A percentile compares a stretch with the other conserved stretches of the same genome.
Conservation (phyloP, 306 rosid genomes). For the Astragalus glycyphyllos region DNA sequence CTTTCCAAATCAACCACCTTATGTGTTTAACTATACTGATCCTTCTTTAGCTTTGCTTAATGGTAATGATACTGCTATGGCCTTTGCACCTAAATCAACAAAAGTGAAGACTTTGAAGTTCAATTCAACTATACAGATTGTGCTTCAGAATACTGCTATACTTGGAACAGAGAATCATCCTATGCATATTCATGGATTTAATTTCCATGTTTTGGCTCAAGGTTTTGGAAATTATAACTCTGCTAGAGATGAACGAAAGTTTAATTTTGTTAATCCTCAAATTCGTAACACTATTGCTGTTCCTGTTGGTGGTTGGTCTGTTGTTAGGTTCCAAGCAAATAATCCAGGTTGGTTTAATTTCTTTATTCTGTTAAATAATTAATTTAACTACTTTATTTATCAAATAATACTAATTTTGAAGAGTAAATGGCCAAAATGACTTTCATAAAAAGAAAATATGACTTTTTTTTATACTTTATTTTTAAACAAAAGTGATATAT, state of each 20-base stretch:
- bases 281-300: slow-evolving; percentile 67
- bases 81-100: slow-evolving; percentile 58
- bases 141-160: slow-evolving; percentile 59
- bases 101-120: slow-evolving; percentile 63
- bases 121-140: slow-evolving; percentile 62
- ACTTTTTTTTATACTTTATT: too few species aligned
- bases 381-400: too few species aligned
- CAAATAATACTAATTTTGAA: too few species aligned
- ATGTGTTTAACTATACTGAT: slow-evolving; percentile 51
- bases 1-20: slow-evolving; percentile 56
- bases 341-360: slow-evolving; percentile 47
- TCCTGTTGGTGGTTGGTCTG: slow-evolving; percentile 73
- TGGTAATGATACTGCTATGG: background rate
- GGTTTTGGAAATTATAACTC: slow-evolving; percentile 68
- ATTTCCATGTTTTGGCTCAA: slow-evolving; percentile 38
- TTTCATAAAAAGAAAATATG: too few species aligned
- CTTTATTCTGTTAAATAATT: too few species aligned
- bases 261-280: slow-evolving; percentile 66
- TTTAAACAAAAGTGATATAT: too few species aligned
- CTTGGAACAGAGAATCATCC: slow-evolving; percentile 56
- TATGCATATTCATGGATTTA: slow-evolving; percentile 66
- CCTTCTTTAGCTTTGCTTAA: background rate
- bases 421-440: too few species aligned
- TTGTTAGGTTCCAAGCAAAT: slow-evolving; percentile 54
- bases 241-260: slow-evolving; percentile 32